Evolutionary conservation across 2,329 filamentous ascomycete species (phyloP), one percentile per base, ranked within the genome.

Genomic region (Penicillium fuscoglaucum): DNA sequence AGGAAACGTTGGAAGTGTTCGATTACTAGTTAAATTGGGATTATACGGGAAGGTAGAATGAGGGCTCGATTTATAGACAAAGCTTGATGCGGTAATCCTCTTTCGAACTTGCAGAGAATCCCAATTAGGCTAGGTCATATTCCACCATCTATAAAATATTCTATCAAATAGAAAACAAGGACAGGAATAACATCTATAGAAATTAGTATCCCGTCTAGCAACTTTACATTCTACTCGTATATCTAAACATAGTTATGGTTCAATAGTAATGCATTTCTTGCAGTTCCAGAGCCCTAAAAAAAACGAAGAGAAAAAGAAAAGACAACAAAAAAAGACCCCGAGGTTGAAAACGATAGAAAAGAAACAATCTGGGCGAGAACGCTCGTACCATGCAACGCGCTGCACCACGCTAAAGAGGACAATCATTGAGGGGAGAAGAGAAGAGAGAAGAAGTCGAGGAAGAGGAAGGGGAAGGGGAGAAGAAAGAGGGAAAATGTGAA

Each of bases 361-460:
- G 31, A 60, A 53, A 48, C 55, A 57, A 57, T 57, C 35, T 57
- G 55, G 50, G 52, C 53, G 43, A 56, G 39, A 60, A 63, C 57
- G 63, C 63, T 66, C 52, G 52, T 51, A 55, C 58, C 49, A 68
- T 68, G 66, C 64, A 63, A 62, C 60, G 55, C 55, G 52, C 56
- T 64, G 58, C 55, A 58, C 60, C 61, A 66, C 61, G 66, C 64
- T 66, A 66, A 56, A 64, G 58, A 61, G 60, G 46, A 61, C 56
- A 59, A 50, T 63, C 57, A 53, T 58, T 29, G 31, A 55, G 49
- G 50, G 13, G 21, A 28, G 40, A 15, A 29, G 17, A 31, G 21
- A 52, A 45, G 29, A 47, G 17, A 31, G 21, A 52, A 45, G 29
- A 47, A 48, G 12, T 33, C 29, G 9, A 33, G 49, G 12, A 54